Conservation (phyloP, 139 green algal genomes). For the Haematococcus lacustris region DNA sequence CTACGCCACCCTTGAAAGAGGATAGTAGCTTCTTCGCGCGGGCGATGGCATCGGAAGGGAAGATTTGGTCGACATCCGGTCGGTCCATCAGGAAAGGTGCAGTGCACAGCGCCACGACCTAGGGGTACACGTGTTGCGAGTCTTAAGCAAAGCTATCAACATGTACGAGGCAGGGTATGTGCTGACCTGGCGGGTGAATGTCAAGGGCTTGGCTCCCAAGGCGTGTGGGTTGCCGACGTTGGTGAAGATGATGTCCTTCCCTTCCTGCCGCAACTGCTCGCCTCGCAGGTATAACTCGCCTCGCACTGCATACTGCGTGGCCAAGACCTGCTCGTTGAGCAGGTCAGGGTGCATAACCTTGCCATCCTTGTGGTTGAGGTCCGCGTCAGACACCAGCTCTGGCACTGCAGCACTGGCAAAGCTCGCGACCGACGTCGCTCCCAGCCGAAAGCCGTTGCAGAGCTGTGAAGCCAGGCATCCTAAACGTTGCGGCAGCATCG, state of each 20-base stretch:
- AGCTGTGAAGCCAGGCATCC: no score
- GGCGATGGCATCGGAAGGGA: conserved; percentile 66
- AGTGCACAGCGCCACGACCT: conserved; percentile 71
- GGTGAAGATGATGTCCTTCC: conserved; percentile 92
- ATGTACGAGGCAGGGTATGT: no score
- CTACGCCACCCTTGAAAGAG: conserved; percentile 55
- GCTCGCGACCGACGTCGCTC: no score
- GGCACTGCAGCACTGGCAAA: no score
- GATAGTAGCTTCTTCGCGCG: conserved; percentile 54
- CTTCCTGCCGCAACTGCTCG: conserved; percentile 68
- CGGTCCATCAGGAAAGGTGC: conserved; percentile 74
- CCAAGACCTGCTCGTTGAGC: conserved; percentile 73
- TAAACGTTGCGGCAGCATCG: no score
- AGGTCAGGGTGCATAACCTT: conserved; percentile 72
- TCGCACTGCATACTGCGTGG: conserved; percentile 78
- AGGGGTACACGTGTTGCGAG: no score
- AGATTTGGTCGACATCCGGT: conserved; percentile 53
- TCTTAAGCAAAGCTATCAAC: no score
- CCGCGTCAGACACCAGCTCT: not conserved
- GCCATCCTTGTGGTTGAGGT: conserved; percentile 43
- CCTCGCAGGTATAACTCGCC: conserved; percentile 87
- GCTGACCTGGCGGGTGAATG: conserved; percentile 79
- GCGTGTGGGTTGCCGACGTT: conserved; percentile 95
- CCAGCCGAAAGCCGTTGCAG: no score
- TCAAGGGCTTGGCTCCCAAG: conserved; percentile 81